Evolutionary conservation across 148 eudicot genomes (phyloP).

Genomic region (Dianthus caryophyllus): DNA sequence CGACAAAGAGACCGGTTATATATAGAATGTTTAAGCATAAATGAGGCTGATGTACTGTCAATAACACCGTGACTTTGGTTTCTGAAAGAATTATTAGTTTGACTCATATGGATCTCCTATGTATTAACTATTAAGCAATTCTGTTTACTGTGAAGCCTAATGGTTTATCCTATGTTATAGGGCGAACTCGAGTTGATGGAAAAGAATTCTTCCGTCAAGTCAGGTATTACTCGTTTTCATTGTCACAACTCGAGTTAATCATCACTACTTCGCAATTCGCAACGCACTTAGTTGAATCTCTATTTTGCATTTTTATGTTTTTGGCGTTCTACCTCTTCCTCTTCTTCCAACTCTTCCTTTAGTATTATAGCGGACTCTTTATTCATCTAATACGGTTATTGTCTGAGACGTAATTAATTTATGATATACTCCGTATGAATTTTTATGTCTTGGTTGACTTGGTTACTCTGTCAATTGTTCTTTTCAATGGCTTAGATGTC

Average conservation of each 20-base stretch:
- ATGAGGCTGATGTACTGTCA: neutral
- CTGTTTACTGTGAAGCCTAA: neutral
- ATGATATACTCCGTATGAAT: neutral
- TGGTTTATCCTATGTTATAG: slow-evolving; percentile 33
- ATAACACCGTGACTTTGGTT: neutral
- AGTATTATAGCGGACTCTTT: neutral
- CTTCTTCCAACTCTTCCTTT: neutral
- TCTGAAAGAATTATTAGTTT: neutral
- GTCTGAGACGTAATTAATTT: neutral
- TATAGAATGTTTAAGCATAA: neutral
- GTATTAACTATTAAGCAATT: too few species aligned
- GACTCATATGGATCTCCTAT: neutral
- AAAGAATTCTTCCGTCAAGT: slow-evolving; percentile 99
- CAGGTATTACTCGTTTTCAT: slow-evolving; percentile 30
- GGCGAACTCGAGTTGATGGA: slow-evolving; percentile 88
- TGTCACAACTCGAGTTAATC: neutral
- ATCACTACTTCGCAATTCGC: neutral
- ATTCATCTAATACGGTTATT: too few species aligned
- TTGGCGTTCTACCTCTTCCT: neutral
- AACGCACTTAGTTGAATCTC: neutral
- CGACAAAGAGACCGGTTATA: neutral
- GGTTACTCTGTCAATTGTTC: neutral
- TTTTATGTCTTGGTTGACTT: neutral
- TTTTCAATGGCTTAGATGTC: neutral
- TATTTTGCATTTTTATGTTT: neutral